Evolutionary conservation across 1,139 yeast genomes (phyloP), one percentile per base, ranked within the genome.

Genomic region (Candida sojae): DNA sequence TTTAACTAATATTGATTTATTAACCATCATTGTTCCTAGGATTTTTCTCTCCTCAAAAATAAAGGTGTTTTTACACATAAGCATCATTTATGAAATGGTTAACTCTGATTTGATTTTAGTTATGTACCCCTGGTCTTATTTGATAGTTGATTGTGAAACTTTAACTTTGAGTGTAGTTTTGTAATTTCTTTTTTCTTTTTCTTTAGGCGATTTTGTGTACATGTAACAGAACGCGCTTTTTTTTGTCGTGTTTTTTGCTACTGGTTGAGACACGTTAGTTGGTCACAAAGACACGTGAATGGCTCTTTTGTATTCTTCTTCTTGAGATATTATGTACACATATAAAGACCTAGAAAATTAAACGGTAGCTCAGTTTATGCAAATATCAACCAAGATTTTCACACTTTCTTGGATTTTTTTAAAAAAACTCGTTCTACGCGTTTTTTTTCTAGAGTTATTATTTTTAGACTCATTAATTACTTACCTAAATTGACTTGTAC

Each of bases 211-310:
- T 25, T 36, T 36, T 36, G 39, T 36, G 39, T 36, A 25, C n/a
- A 25, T 36, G 39, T 36, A 36, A 25, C 39, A 36, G 17, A 25
- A 36, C 39, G 39, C 39, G 39, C 30, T 36, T 11, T 23, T 36
- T 26, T 26, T 26, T 8, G 36, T 33, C 36, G 36, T 33, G 36
- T 33, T 12, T 12, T 33, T 11, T 32, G 8, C 12, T 33, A n/a
- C 13, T n/a, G 39, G 39, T 35, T 17, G 12, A 11, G 12, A 21
- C 39, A 35, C 39, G 26, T 11, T 21, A 6, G 5, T 34, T 9
- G 23, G 39, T 26, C 29, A 21, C 39, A 21, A 35, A 35, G 39
- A 35, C 39, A 35, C 39, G 39, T 35, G 39, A 35, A 10, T 25
- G 8, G 23, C 12, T 1, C 21, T 17, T 25, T 26, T 26, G 9